Base-by-base conservation (phyloP, 2,329 filamentous ascomycete species). In the Pseudogymnoascus sp. region DNA sequence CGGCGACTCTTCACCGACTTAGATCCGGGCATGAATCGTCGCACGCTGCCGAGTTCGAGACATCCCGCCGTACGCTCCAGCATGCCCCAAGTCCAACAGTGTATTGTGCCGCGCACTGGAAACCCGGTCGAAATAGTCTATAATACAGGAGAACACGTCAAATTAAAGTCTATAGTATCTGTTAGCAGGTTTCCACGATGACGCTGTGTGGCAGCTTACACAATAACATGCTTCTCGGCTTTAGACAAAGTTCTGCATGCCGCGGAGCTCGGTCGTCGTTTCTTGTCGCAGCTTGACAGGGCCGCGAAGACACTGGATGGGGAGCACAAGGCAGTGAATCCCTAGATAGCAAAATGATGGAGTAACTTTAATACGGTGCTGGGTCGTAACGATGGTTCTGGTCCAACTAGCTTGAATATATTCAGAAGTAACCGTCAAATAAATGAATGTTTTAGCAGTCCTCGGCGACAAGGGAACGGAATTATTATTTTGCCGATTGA, bases 51-150 rank as follows among this genome's bases (percentile, higher is more conserved):
- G 74, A 81, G 75, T 75, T 82, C 76, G 73, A 71, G 66, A 68
- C 79, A 82, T 81, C 75, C 74, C 71, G 77, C 76, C 69, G 78
- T 79, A 67, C 78, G 78, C 78, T 83, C 80, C 70, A 83, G 79
- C 80, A 83, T 83, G 69, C 74, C 74, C 73, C 72, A 63, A 63
- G 60, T 60, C 59, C 60, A 41, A 58, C 41, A 60, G 48, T 60
- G 12, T 28, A 52, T 52, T 26, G 45, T 52, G 45, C 45, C 15
- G 26, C 45, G 45, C 45, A 52, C 45, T 30, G 15, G 26, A 33
- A 33, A 38, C 18, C 38, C 34, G 19, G 26, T 58, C 28, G 12
- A 55, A 60, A 38, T 30, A 52, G 59, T 58, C 60, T 55, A 23
- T 33, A 52, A 28, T 59, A 39, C 58, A 38, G 19, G 38, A 59